Evolutionary conservation across 73 alveolate genomes (phyloP).

Genomic region (Symbiodinium natans): DNA sequence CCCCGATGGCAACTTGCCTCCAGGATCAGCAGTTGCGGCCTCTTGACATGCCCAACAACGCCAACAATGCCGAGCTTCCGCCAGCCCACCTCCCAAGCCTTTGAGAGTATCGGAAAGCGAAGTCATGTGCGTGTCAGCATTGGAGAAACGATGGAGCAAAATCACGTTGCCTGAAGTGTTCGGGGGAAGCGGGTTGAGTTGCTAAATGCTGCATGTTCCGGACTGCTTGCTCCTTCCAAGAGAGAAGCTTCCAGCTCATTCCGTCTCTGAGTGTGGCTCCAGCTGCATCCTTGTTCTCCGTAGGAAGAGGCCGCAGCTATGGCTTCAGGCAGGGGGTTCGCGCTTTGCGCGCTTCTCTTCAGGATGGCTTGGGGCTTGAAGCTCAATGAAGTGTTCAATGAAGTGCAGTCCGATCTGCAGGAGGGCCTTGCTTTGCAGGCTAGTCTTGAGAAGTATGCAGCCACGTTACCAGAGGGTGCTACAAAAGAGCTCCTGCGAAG

Average conservation of each 20-base stretch:
- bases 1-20: conserved; percentile 2
- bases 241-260: not conserved
- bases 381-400: not conserved
- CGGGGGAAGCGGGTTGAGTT: too few relatives aligned
- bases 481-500: conserved; percentile 33
- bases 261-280: not conserved
- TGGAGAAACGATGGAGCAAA: too few relatives aligned
- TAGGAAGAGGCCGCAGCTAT: not conserved
- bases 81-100: not conserved
- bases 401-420: not conserved
- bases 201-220: too few relatives aligned
- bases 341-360: not conserved
- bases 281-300: not conserved
- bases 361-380: not conserved
- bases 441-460: not conserved
- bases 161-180: too few relatives aligned
- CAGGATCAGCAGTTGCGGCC: not conserved
- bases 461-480: conserved; percentile 22
- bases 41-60: not conserved
- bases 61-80: not conserved
- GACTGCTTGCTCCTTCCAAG: not conserved
- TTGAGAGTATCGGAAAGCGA: not conserved
- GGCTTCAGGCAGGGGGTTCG: not conserved
- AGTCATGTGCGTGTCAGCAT: too few relatives aligned
- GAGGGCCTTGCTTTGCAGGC: not conserved